Base-by-base conservation (phyloP, 2,329 filamentous ascomycete species). In the Penicillium hordei region DNA sequence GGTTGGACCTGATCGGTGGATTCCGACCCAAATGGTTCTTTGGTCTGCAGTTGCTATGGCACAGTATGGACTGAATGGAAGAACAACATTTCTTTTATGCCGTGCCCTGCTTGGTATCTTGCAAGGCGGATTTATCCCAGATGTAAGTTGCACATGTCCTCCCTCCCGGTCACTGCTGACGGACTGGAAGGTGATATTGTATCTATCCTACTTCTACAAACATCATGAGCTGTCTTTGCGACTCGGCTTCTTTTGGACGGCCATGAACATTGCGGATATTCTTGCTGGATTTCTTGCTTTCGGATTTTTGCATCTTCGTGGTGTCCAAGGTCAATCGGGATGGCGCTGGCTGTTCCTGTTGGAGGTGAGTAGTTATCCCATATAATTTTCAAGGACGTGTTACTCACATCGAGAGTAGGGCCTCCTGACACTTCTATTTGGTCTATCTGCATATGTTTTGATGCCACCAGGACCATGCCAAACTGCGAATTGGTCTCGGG, bases 131-230 rank as follows among this genome's bases (percentile, higher is more conserved):
- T 87, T 87, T 61, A 87, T 88, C 53, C 83, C 84, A 0, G 84
- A 86, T 64, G 83, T 83, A 55, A 23, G 45, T 48, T 4, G 1
- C 21, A 9, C 23, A 29, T 6, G 17, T 27, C 23, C 17, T n/a
- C 9, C 5, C 13, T 9, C 25, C 13, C 4, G 5, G 27, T 12
- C 29, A 31, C 2, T 10, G 6, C 25, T 50, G 19, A 55, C 33
- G 40, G 1, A n/a, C 3, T 17, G 2, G 5, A 17, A 61, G 60
- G 54, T 61, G 27, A 65, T 77, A 23, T 60, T 76, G 0, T 91
- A 86, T 70, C 77, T 90, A 5, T 86, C 83, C 5, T 90, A 91
- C 69, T 91, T 87, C 68, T 91, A 90, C 74, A 91, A 83, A 48
- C 81, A 82, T 1, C 79, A 79, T 48, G 88, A 90, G 69, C 77